phyloP scores from a whole-genome alignment of 805 yeast species.

The Pichia deserticola region DNA sequence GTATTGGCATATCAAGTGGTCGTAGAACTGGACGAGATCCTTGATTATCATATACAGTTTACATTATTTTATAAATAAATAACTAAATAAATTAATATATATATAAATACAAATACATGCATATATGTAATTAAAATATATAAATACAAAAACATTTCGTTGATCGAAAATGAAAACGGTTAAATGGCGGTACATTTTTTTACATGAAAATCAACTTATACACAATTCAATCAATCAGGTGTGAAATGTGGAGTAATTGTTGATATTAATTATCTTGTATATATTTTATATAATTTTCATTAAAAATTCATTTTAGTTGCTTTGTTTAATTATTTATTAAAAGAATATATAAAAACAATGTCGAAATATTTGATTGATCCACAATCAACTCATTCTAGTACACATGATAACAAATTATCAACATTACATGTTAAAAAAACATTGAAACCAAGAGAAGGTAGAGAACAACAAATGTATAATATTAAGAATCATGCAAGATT shows the following conservation, averaged over 20 bases:
- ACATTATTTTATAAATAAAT: background rate
- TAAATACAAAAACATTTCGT: too few species aligned
- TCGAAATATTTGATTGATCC: conserved; percentile 1
- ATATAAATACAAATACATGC: too few species aligned
- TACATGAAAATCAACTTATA: too few species aligned
- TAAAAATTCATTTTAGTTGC: too few species aligned
- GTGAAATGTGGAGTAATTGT: too few species aligned
- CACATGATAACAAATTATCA: background rate
- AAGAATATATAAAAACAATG: background rate
- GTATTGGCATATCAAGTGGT: conserved; percentile 23
- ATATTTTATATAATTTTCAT: too few species aligned
- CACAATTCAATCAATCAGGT: too few species aligned
- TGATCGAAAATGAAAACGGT: too few species aligned
- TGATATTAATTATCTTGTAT: too few species aligned
- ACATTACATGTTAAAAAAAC: conserved; percentile 20
- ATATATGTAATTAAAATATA: too few species aligned
- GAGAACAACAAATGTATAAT: conserved; percentile 54
- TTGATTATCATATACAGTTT: background rate
- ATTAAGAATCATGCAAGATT: conserved; percentile 64
- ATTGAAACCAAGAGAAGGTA: conserved; percentile 42
- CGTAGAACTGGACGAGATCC: conserved; percentile 21
- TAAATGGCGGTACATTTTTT: too few species aligned
- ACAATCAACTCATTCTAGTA: background rate
- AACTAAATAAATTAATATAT: background rate
- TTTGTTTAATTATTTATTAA: too few species aligned